Percentiles rank a stretch among this genome's conserved stretches.
phyloP scores from a whole-genome alignment of 495 filamentous ascomycete genomes.

The Aspergillus leporis region DNA sequence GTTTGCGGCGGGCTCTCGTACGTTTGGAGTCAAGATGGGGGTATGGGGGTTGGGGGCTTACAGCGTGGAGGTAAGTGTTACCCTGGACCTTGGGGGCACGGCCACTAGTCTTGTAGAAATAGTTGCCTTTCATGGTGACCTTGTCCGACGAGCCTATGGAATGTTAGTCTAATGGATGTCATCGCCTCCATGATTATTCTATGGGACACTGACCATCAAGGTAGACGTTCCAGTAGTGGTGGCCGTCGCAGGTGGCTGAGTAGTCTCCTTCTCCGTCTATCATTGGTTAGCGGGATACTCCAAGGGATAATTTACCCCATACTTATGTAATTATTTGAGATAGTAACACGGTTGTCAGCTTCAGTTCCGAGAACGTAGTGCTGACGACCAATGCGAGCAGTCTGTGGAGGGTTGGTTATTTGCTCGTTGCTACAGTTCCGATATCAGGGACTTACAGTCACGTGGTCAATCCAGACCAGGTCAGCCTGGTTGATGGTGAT shows the following conservation, averaged over 20 bases:
- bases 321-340: constrained; percentile 49
- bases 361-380: constrained; percentile 41
- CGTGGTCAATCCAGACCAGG: constrained; percentile 49
- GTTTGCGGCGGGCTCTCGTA: too few relatives aligned
- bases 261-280: constrained; percentile 39
- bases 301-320: too few relatives aligned
- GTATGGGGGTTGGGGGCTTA: neutral
- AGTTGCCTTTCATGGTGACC: constrained; percentile 42
- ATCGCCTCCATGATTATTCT: too few relatives aligned
- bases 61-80: constrained; percentile 36
- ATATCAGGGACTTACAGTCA: constrained; percentile 34
- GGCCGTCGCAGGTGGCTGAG: constrained; percentile 43
- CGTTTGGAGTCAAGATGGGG: too few relatives aligned
- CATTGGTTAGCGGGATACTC: too few relatives aligned
- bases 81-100: constrained; percentile 42
- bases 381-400: constrained; percentile 43
- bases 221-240: constrained; percentile 49
- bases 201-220: constrained; percentile 34
- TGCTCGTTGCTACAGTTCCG: neutral
- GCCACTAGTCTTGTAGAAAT: constrained; percentile 44
- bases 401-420: constrained; percentile 17
- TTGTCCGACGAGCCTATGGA: too few relatives aligned
- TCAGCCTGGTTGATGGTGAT: constrained; percentile 41
- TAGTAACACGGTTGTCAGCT: constrained; percentile 40
- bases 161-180: too few relatives aligned